Percentiles rank a stretch among this genome's conserved stretches.
Evolutionary conservation across 768 basidiomycete genomes (phyloP).

Genomic region (Kwoniella botswanensis): DNA sequence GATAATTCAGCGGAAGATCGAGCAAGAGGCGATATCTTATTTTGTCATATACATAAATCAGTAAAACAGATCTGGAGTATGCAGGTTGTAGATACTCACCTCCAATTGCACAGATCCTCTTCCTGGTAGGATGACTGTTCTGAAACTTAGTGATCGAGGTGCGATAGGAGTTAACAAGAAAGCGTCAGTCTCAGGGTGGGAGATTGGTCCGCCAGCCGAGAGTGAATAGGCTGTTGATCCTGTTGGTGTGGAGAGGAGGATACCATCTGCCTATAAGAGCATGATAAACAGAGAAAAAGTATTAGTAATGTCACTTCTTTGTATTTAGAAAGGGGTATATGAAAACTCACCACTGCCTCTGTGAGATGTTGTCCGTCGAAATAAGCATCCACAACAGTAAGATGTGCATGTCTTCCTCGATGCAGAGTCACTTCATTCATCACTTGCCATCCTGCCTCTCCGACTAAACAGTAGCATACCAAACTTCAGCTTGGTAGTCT

Average conservation of each 20-base stretch:
- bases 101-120: constrained; percentile 56
- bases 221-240: constrained; percentile 96
- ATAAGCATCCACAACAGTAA: constrained; percentile 90
- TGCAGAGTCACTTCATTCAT: constrained; percentile 97
- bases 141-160: constrained; percentile 86
- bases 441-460: constrained; percentile 79
- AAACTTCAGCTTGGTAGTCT: constrained; percentile 4
- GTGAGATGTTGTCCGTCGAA: constrained; percentile 95
- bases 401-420: constrained; percentile 85
- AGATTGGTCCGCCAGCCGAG: constrained; percentile 93
- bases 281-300: background rate
- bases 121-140: constrained; percentile 84
- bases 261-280: constrained; percentile 75
- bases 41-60: background rate
- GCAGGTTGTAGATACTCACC: constrained; percentile 42
- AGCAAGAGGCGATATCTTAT: constrained; percentile 79
- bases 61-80: background rate
- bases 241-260: constrained; percentile 93
- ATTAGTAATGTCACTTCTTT: no score
- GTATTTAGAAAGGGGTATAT: no score
- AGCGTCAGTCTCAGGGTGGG: constrained; percentile 87
- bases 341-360: constrained; percentile 80
- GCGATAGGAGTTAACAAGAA: constrained; percentile 95
- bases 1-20: constrained; percentile 87
- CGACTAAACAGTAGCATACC: constrained; percentile 26